Percentiles rank a stretch among this genome's conserved stretches.
Evolutionary conservation across 257 asterid genomes (phyloP).

Genomic region (Galeopsis tetrahit): DNA sequence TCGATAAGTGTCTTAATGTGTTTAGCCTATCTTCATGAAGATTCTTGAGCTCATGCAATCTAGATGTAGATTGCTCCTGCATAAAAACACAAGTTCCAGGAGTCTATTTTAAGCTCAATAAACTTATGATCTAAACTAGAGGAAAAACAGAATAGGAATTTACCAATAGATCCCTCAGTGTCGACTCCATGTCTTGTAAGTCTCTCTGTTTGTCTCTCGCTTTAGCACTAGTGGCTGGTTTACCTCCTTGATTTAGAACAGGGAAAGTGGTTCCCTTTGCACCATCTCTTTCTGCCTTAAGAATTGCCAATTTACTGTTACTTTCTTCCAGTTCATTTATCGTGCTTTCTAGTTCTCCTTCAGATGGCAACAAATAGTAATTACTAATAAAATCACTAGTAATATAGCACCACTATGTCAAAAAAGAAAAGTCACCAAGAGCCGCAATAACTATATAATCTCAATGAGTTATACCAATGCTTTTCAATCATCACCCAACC

Average conservation of each 20-base stretch:
- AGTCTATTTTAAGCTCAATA: slow-evolving; percentile 13
- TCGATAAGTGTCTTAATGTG: slow-evolving; percentile 66
- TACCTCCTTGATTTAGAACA: slow-evolving; percentile 58
- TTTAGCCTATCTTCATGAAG: slow-evolving; percentile 86
- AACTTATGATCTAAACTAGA: slow-evolving; percentile 26
- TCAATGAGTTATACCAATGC: background rate
- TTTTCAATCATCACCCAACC: background rate
- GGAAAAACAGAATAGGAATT: slow-evolving; percentile 30
- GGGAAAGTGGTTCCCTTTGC: slow-evolving; percentile 62
- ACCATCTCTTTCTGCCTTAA: slow-evolving; percentile 72
- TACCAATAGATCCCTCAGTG: slow-evolving; percentile 83
- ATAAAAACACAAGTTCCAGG: slow-evolving; percentile 28
- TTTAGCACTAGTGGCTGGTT: slow-evolving; percentile 56
- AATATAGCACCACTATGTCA: slow-evolving; percentile 9
- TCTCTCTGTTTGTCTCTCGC: slow-evolving; percentile 70
- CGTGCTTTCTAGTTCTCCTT: slow-evolving; percentile 81
- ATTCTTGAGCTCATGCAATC: slow-evolving; percentile 67
- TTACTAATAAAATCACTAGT: background rate
- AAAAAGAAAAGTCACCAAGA: background rate
- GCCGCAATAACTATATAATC: background rate
- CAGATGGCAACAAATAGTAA: slow-evolving; percentile 28
- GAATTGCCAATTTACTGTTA: slow-evolving; percentile 66
- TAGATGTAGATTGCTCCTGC: slow-evolving; percentile 75
- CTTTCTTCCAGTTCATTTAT: slow-evolving; percentile 78
- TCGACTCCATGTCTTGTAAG: slow-evolving; percentile 77